Evolutionary conservation across 2,329 filamentous ascomycete genomes (phyloP).

Genomic region (Diaporthe amygdali): DNA sequence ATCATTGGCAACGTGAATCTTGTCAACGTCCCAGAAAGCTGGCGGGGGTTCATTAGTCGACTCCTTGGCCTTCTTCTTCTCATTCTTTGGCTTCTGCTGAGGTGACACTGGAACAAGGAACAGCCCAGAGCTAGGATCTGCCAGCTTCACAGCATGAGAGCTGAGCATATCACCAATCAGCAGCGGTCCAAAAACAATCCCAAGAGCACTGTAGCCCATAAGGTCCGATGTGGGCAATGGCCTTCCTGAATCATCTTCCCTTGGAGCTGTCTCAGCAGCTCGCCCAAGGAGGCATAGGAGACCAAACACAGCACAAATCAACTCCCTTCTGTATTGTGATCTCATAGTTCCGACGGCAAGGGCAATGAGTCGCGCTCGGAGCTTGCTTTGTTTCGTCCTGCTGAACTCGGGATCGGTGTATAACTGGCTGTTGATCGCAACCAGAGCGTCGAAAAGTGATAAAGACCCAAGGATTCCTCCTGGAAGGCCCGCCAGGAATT

Average conservation of each 20-base stretch:
- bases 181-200: conserved; percentile 70
- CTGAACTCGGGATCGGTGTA: conserved; percentile 56
- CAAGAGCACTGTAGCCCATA: conserved; percentile 69
- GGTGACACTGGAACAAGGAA: conserved; percentile 49
- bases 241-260: conserved; percentile 56
- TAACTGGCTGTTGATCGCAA: conserved; percentile 64
- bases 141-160: conserved; percentile 53
- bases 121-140: conserved; percentile 46
- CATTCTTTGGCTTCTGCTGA: conserved; percentile 45
- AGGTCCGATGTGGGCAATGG: conserved; percentile 61
- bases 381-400: conserved; percentile 58
- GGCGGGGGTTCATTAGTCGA: conserved; percentile 26
- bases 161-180: conserved; percentile 63
- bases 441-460: conserved; percentile 64
- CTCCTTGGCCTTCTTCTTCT: conserved; percentile 40
- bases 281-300: conserved; percentile 66
- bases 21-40: conserved; percentile 51
- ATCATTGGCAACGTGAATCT: conserved; percentile 61
- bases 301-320: conserved; percentile 72
- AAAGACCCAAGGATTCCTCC: conserved; percentile 71
- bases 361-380: conserved; percentile 69
- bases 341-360: conserved; percentile 64
- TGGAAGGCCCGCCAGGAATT: conserved; percentile 65
- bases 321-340: conserved; percentile 64
- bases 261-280: conserved; percentile 56